Evolutionary conservation across 2,329 filamentous ascomycete species (phyloP).

Genomic region (Colletotrichum falcatum): DNA sequence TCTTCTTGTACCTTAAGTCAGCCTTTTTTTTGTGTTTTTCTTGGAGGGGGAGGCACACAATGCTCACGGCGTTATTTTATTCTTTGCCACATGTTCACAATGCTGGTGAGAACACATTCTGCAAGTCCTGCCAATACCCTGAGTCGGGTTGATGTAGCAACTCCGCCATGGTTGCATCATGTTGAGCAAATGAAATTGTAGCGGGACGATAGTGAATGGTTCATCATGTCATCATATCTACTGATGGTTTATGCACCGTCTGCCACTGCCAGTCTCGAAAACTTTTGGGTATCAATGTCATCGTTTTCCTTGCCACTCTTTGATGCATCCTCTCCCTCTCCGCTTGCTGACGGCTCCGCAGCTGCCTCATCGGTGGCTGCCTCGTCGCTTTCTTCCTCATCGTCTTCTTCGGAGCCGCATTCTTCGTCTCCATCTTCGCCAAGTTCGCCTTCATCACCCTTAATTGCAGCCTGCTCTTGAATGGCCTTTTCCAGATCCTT

Average conservation of each 20-base stretch:
- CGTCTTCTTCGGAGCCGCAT: slow-evolving; percentile 45
- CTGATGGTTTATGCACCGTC: slow-evolving; percentile 22
- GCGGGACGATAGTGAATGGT: not conserved
- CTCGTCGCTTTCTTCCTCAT: slow-evolving; percentile 44
- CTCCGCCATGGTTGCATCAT: not conserved
- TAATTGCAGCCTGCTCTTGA: slow-evolving; percentile 74
- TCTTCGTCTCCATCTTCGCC: slow-evolving; percentile 50
- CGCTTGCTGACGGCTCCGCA: slow-evolving; percentile 35
- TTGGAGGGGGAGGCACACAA: slow-evolving; percentile 41
- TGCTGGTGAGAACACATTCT: not conserved
- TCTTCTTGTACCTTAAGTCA: slow-evolving; percentile 58
- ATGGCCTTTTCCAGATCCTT: slow-evolving; percentile 95
- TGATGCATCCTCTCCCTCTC: slow-evolving; percentile 41
- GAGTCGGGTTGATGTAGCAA: not conserved
- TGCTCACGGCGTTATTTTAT: slow-evolving; percentile 26
- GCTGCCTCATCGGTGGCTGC: slow-evolving; percentile 46
- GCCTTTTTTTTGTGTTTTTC: too few relatives aligned
- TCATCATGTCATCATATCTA: slow-evolving; percentile 1
- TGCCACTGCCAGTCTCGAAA: slow-evolving; percentile 37
- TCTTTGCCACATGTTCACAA: slow-evolving; percentile 28
- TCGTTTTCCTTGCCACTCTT: slow-evolving; percentile 44
- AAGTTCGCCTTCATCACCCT: slow-evolving; percentile 53
- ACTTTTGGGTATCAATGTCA: slow-evolving; percentile 40
- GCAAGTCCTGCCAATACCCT: not conserved
- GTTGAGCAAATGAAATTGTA: too few relatives aligned